phyloP scores from a whole-genome alignment of 352 stramenopile species.

The Phytophthora megakarya region DNA sequence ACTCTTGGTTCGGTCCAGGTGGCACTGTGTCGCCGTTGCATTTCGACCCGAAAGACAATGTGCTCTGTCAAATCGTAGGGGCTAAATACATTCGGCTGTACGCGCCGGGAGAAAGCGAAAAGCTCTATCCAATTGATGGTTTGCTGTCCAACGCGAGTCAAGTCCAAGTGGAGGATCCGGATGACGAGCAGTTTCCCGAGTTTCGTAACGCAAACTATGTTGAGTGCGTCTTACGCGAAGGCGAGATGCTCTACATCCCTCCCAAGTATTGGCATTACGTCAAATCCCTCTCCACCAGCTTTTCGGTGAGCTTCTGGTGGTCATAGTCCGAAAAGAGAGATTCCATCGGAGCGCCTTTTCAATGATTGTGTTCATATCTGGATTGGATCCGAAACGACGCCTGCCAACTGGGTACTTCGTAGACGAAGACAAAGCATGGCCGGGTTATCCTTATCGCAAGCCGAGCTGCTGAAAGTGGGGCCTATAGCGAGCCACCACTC shows the following conservation, averaged over 20 bases:
- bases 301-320: constrained; percentile 89
- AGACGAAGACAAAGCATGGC: constrained; percentile 36
- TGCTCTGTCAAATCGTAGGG: constrained; percentile 88
- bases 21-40: constrained; percentile 87
- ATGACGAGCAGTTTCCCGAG: constrained; percentile 55
- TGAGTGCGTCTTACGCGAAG: constrained; percentile 71
- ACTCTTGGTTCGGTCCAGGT: constrained; percentile 87
- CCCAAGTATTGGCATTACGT: constrained; percentile 91
- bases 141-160: constrained; percentile 87
- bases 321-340: constrained; percentile 17
- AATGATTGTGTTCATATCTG: constrained; percentile 19
- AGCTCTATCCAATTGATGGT: constrained; percentile 85
- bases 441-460: constrained; percentile 62
- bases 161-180: constrained; percentile 62
- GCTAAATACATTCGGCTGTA: constrained; percentile 87
- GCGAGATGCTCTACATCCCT: constrained; percentile 90
- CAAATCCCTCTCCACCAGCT: constrained; percentile 74
- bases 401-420: no score
- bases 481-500: constrained; percentile 78
- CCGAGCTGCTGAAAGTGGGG: constrained; percentile 83
- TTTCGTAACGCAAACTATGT: constrained; percentile 60
- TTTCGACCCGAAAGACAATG: constrained; percentile 90
- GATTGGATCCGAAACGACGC: constrained; percentile 15
- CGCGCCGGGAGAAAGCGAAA: constrained; percentile 60
- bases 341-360: constrained; percentile 28